Evolutionary conservation across 352 stramenopile species (phyloP).

Genomic region (Phytopythium aichiense): DNA sequence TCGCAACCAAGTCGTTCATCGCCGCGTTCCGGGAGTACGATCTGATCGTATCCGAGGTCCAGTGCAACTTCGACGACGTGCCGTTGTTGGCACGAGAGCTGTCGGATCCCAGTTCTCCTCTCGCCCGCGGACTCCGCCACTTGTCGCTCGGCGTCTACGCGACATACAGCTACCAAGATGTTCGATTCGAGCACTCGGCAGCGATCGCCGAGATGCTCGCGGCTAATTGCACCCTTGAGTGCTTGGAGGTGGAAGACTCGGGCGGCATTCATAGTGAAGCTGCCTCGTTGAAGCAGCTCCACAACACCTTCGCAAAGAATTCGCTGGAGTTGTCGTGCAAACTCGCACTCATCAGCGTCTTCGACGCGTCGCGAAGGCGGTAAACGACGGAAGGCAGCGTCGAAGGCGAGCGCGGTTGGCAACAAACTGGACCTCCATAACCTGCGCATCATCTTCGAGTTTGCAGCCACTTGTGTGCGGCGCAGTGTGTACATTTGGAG

Average conservation of each 20-base stretch:
- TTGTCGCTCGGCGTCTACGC: background rate
- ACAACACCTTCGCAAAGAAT: background rate
- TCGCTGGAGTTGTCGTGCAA: background rate
- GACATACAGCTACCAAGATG: background rate
- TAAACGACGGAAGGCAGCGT: background rate
- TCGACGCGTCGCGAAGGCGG: background rate
- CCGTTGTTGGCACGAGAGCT: background rate
- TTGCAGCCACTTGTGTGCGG: background rate
- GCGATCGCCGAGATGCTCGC: background rate
- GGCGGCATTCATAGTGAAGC: background rate
- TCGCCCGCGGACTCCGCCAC: background rate
- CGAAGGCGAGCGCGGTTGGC: too few relatives aligned
- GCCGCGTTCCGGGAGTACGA: background rate
- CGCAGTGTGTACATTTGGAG: background rate
- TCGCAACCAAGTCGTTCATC: background rate
- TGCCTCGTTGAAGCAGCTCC: background rate
- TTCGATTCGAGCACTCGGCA: background rate
- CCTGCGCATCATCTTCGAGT: background rate
- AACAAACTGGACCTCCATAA: background rate
- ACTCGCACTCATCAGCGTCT: background rate
- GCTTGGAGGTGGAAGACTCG: background rate
- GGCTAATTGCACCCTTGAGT: background rate
- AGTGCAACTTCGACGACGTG: background rate
- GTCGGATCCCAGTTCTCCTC: background rate
- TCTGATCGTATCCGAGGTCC: background rate